These are phyloP conservation scores for Phytophthora palmivora DNA, from an alignment of 352 stramenopile genomes.

Conservation along the genomic window DNA sequence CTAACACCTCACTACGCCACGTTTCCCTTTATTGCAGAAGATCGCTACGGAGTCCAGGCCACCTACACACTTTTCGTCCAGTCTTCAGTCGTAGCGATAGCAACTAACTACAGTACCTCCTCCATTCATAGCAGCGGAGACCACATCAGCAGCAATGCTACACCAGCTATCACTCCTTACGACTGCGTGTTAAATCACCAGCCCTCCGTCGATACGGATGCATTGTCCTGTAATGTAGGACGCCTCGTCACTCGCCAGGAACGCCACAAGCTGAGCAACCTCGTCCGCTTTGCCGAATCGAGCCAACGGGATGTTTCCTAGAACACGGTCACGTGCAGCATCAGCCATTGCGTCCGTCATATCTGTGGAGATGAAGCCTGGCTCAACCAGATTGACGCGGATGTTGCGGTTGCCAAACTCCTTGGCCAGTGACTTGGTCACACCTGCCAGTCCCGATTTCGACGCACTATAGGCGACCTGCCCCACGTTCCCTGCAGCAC, in stretches of 20 bases:
- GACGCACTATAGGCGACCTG: conserved; percentile 87
- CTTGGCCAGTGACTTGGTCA: conserved; percentile 85
- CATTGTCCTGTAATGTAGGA: conserved; percentile 89
- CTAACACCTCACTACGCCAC: conserved; percentile 1
- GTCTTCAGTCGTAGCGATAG: conserved; percentile 33
- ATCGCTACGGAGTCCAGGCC: conserved; percentile 23
- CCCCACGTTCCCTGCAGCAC: conserved; percentile 71
- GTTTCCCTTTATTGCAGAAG: conserved; percentile 21
- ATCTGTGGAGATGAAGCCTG: conserved; percentile 84
- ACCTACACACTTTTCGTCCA: conserved; percentile 26
- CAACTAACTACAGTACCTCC: conserved; percentile 25
- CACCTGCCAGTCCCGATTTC: conserved; percentile 77
- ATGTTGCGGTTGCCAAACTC: conserved; percentile 87
- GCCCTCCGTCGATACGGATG: conserved; percentile 81
- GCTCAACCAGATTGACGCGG: conserved; percentile 89
- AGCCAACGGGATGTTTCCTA: conserved; percentile 63
- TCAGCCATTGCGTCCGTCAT: conserved; percentile 78
- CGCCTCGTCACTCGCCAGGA: conserved; percentile 76
- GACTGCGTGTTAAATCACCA: conserved; percentile 59
- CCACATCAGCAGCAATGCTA: conserved; percentile 16
- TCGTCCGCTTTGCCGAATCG: conserved; percentile 74
- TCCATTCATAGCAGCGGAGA: conserved; percentile 17
- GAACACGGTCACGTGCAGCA: conserved; percentile 51
- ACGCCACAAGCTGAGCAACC: conserved; percentile 82
- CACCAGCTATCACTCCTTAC: background rate